Conservation (phyloP, 768 basidiomycete genomes). For the Suillus luteus region DNA sequence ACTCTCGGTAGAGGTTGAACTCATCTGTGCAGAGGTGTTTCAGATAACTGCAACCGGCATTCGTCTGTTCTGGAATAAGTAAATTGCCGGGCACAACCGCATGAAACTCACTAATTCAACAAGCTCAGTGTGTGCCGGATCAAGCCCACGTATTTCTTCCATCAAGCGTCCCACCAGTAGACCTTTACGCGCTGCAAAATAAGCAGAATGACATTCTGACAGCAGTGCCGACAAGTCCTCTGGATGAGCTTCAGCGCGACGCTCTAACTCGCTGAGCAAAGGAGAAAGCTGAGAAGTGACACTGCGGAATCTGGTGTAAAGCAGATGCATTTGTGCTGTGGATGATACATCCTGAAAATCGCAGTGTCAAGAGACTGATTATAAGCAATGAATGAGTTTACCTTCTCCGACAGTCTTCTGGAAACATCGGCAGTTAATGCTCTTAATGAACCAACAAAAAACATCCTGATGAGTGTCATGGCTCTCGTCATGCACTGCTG, state of each 20-base stretch:
- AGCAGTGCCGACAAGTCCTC: conserved; percentile 83
- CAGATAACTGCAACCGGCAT: conserved; percentile 89
- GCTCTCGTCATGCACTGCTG: conserved; percentile 98
- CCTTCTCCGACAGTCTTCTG: conserved; percentile 76
- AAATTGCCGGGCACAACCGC: not conserved
- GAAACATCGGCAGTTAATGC: conserved; percentile 78
- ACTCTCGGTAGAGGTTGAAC: conserved; percentile 79
- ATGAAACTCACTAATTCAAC: conserved; percentile 71
- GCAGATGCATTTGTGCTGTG: conserved; percentile 79
- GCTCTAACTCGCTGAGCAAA: conserved; percentile 83
- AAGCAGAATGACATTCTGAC: conserved; percentile 85
- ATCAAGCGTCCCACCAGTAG: conserved; percentile 73
- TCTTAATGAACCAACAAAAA: conserved; percentile 84
- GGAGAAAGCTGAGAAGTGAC: conserved; percentile 74
- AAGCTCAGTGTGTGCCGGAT: conserved; percentile 77
- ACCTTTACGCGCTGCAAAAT: conserved; percentile 71
- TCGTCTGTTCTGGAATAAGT: conserved; percentile 54
- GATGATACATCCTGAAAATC: conserved; percentile 65
- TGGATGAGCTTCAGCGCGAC: conserved; percentile 71
- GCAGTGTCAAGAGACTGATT: conserved; percentile 5
- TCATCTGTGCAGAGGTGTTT: conserved; percentile 92
- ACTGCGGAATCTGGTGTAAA: conserved; percentile 86
- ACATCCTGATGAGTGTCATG: conserved; percentile 98
- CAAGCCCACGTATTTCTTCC: conserved; percentile 81
- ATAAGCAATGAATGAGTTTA: conserved; percentile 24